These are phyloP conservation scores for Bacidia gigantensis DNA, from an alignment of 495 filamentous ascomycete species.

Conservation along the genomic window DNA sequence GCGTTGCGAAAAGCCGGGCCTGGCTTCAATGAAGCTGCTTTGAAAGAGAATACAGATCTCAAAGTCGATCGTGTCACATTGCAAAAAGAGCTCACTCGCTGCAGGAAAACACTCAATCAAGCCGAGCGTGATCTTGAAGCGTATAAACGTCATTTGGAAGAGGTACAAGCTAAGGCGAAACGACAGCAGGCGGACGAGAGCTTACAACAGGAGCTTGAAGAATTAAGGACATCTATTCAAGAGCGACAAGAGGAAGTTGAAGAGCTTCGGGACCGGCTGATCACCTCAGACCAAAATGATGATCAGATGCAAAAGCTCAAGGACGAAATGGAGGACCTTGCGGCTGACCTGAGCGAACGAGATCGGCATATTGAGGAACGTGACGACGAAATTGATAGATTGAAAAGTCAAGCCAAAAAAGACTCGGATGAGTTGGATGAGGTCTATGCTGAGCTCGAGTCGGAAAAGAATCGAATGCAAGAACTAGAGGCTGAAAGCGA, in stretches of 20 bases:
- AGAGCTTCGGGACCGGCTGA: slow-evolving; percentile 32
- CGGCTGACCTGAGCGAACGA: slow-evolving; percentile 50
- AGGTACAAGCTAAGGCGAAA: slow-evolving; percentile 65
- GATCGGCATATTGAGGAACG: slow-evolving; percentile 50
- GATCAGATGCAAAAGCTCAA: slow-evolving; percentile 48
- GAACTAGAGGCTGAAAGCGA: slow-evolving; percentile 43
- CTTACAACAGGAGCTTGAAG: slow-evolving; percentile 44
- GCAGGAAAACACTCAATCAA: slow-evolving; percentile 60
- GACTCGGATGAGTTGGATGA: slow-evolving; percentile 38
- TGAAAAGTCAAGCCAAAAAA: slow-evolving; percentile 41
- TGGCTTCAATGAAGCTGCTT: slow-evolving; percentile 68
- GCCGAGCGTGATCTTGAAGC: slow-evolving; percentile 72
- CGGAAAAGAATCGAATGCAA: slow-evolving; percentile 40
- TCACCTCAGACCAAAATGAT: slow-evolving; percentile 32
- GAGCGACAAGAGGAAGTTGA: slow-evolving; percentile 39
- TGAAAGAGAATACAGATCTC: slow-evolving; percentile 89
- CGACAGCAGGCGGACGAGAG: slow-evolving; percentile 55
- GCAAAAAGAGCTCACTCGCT: slow-evolving; percentile 69
- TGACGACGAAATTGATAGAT: slow-evolving; percentile 49
- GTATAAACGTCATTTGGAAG: slow-evolving; percentile 62
- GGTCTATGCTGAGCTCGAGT: slow-evolving; percentile 38
- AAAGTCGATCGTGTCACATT: slow-evolving; percentile 82
- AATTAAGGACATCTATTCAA: slow-evolving; percentile 45
- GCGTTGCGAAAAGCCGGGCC: slow-evolving; percentile 72
- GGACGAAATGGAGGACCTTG: slow-evolving; percentile 54